Percentiles rank a stretch among this genome's conserved stretches.
These are phyloP conservation scores for Leccinum subtestaceum DNA, from an alignment of 768 basidiomycete genomes.

Conservation along the genomic window DNA sequence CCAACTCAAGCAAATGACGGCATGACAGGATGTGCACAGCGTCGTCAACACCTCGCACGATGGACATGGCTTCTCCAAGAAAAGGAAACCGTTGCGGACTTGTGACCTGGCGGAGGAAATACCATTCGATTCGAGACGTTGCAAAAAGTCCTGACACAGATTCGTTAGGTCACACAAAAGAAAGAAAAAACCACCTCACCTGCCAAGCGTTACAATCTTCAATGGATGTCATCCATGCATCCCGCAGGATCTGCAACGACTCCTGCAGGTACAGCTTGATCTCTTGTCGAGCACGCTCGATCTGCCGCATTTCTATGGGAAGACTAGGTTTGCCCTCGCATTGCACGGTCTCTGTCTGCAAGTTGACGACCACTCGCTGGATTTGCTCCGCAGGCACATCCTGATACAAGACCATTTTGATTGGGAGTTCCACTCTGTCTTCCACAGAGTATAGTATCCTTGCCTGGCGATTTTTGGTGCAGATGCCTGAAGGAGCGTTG, in stretches of 20 bases:
- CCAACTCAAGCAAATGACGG: conserved; percentile 17
- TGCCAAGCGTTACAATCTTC: neutral
- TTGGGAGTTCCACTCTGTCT: neutral
- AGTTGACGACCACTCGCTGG: conserved; percentile 17
- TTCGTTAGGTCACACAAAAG: neutral
- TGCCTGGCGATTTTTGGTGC: too few species aligned
- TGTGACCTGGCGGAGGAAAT: neutral
- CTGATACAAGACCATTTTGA: conserved; percentile 17
- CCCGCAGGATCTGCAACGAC: too few species aligned
- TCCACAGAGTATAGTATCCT: too few species aligned
- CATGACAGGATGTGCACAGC: conserved; percentile 9
- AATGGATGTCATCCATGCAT: too few species aligned
- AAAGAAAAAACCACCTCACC: neutral
- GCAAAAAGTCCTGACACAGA: conserved; percentile 15
- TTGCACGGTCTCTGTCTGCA: conserved; percentile 11
- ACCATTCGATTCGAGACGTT: conserved; percentile 13
- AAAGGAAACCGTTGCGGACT: neutral
- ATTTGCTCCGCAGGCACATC: conserved; percentile 3
- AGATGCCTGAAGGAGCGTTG: too few species aligned
- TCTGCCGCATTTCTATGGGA: conserved; percentile 9
- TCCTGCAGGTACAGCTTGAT: neutral
- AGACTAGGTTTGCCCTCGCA: conserved; percentile 13
- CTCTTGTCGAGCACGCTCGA: conserved; percentile 1
- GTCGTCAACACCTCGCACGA: conserved; percentile 6
- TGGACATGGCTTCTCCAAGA: conserved; percentile 7